phyloP scores from a whole-genome alignment of 257 asterid species.

The Leonotis leonurus region DNA sequence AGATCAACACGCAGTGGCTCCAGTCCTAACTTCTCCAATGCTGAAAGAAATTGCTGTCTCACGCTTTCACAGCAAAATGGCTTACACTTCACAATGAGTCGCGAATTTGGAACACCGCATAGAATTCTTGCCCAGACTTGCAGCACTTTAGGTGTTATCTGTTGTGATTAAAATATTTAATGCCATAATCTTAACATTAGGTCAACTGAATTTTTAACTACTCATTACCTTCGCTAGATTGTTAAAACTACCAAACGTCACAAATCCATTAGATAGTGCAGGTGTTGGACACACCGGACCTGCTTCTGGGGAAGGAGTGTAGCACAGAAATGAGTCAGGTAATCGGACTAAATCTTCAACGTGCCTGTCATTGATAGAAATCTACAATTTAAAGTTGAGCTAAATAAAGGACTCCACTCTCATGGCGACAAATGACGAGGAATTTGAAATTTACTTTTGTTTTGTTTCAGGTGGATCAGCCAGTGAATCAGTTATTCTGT shows the following conservation, averaged over 20 bases:
- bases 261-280: constrained; percentile 80
- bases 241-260: constrained; percentile 98
- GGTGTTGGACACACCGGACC: constrained; percentile 86
- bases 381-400: constrained; percentile 12
- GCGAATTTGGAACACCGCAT: constrained; percentile 87
- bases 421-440: not conserved
- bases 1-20: constrained; percentile 95
- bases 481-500: constrained; percentile 83
- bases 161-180: constrained; percentile 16
- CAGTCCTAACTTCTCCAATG: constrained; percentile 91
- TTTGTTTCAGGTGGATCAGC: constrained; percentile 80
- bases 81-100: constrained; percentile 94
- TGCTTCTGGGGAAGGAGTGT: constrained; percentile 97
- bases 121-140: constrained; percentile 97
- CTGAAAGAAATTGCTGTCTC: constrained; percentile 70
- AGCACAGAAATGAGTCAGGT: constrained; percentile 89
- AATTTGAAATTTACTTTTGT: constrained; percentile 49
- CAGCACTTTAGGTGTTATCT: constrained; percentile 96
- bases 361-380: constrained; percentile 57
- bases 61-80: constrained; percentile 94
- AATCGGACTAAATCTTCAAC: constrained; percentile 87
- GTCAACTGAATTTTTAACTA: not conserved
- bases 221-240: constrained; percentile 90
- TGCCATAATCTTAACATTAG: not conserved
- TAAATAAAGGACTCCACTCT: not conserved